phyloP scores from a whole-genome alignment of 2,329 filamentous ascomycete species.

The Sarocladiaceae sp. region DNA sequence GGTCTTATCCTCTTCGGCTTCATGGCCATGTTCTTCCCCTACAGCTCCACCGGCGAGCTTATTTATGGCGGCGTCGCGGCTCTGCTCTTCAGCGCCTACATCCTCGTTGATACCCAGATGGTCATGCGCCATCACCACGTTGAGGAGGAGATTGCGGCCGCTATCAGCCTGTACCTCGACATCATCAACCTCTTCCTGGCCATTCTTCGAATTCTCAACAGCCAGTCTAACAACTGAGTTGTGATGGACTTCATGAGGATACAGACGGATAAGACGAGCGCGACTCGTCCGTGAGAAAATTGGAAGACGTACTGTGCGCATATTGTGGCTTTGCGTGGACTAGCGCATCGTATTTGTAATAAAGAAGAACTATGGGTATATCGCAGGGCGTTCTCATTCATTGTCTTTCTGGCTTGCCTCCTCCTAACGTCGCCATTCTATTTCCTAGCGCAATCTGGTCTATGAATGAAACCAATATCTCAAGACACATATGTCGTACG shows the following conservation, averaged over 20 bases:
- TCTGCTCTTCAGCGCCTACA: constrained; percentile 88
- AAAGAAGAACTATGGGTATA: too few relatives aligned
- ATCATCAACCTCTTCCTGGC: constrained; percentile 96
- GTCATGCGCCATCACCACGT: constrained; percentile 95
- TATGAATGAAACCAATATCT: too few relatives aligned
- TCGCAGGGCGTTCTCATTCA: too few relatives aligned
- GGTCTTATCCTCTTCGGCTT: constrained; percentile 87
- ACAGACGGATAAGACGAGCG: background rate
- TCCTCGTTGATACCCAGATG: constrained; percentile 92
- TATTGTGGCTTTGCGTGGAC: too few relatives aligned
- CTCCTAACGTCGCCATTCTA: too few relatives aligned
- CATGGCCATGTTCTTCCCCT: constrained; percentile 83
- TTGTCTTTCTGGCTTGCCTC: too few relatives aligned
- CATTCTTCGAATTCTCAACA: constrained; percentile 93
- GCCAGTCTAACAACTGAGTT: constrained; percentile 80
- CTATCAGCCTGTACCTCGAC: constrained; percentile 91
- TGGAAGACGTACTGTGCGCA: too few relatives aligned
- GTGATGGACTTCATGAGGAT: too few relatives aligned
- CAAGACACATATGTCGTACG: too few relatives aligned
- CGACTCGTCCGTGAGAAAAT: too few relatives aligned
- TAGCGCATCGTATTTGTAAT: too few relatives aligned
- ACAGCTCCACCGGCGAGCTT: constrained; percentile 74
- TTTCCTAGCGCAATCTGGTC: too few relatives aligned
- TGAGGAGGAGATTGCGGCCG: constrained; percentile 94
- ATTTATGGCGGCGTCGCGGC: constrained; percentile 77